Percentiles rank a stretch among this genome's conserved stretches.
Conservation (phyloP, 768 basidiomycete genomes). For the Tricholoma bakamatsutake region DNA sequence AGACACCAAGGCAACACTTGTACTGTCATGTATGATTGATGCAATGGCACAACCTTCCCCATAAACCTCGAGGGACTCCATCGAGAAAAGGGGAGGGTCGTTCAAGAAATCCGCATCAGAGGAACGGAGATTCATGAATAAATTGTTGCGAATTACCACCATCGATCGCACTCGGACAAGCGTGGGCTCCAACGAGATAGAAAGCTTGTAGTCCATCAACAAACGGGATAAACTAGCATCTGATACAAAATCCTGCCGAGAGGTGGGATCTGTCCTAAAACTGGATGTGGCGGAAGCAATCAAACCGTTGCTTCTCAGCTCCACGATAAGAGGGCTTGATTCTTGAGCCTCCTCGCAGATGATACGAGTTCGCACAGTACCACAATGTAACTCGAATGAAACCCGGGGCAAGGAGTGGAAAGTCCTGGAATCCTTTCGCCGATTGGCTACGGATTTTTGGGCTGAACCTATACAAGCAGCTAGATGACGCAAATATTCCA, state of each 20-base stretch:
- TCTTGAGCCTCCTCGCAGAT: conserved; percentile 39
- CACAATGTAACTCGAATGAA: conserved; percentile 41
- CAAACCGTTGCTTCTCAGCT: conserved; percentile 53
- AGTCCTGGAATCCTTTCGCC: conserved; percentile 15
- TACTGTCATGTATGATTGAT: conserved; percentile 41
- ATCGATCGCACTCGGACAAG: conserved; percentile 47
- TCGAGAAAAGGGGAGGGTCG: conserved; percentile 48
- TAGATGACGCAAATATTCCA: conserved; percentile 45
- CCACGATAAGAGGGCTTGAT: conserved; percentile 43
- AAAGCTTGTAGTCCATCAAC: conserved; percentile 36
- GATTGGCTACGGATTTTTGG: conserved; percentile 6
- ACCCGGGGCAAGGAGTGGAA: conserved; percentile 42
- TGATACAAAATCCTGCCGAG: conserved; percentile 18
- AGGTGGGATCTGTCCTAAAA: conserved; percentile 27
- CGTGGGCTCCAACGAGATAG: conserved; percentile 42
- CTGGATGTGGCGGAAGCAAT: conserved; percentile 34
- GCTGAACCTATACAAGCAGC: conserved; percentile 11
- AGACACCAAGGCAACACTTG: conserved; percentile 35
- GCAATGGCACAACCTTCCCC: conserved; percentile 44
- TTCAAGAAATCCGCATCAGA: conserved; percentile 33
- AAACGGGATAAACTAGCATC: conserved; percentile 37
- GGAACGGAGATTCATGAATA: conserved; percentile 23
- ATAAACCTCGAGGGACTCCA: conserved; percentile 49
- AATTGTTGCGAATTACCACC: conserved; percentile 18
- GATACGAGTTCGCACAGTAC: conserved; percentile 44